Conservation (phyloP, 371 early-diverging fungal species). For the Circinella minor region DNA sequence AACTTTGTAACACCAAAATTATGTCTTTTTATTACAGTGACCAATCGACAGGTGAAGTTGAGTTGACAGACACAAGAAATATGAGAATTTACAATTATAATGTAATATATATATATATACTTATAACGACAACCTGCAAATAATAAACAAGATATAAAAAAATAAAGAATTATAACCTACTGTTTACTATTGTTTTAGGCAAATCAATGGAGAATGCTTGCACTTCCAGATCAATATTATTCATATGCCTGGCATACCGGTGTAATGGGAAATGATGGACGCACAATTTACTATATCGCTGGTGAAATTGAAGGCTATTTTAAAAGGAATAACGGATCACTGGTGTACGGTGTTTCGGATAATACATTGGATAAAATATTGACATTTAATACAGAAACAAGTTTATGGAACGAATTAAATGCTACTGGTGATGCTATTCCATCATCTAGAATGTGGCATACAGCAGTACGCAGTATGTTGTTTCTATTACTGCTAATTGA, state of each 20-base stretch:
- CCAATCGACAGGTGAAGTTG: neutral
- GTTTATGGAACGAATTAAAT: conserved; percentile 5
- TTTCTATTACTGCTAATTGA: neutral
- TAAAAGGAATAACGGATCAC: neutral
- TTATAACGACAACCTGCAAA: too few relatives aligned
- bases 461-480: conserved; percentile 14
- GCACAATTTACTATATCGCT: conserved; percentile 22
- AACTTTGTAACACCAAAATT: too few relatives aligned
- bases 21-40: neutral
- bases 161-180: neutral
- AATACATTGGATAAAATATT: conserved; percentile 19
- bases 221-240: neutral
- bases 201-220: neutral
- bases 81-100: neutral
- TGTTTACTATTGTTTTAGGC: neutral
- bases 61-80: neutral
- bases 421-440: conserved; percentile 8
- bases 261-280: conserved; percentile 15
- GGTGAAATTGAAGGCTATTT: conserved; percentile 14
- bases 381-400: conserved; percentile 4
- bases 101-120: neutral
- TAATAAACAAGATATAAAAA: too few relatives aligned
- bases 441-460: conserved; percentile 18
- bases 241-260: conserved; percentile 16
- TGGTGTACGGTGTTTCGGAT: neutral